A percentile compares a stretch with the other conserved stretches of the same genome.
These are phyloP conservation scores for Rugonectria rugulosa DNA, from an alignment of 2,329 filamentous ascomycete genomes.

Conservation along the genomic window DNA sequence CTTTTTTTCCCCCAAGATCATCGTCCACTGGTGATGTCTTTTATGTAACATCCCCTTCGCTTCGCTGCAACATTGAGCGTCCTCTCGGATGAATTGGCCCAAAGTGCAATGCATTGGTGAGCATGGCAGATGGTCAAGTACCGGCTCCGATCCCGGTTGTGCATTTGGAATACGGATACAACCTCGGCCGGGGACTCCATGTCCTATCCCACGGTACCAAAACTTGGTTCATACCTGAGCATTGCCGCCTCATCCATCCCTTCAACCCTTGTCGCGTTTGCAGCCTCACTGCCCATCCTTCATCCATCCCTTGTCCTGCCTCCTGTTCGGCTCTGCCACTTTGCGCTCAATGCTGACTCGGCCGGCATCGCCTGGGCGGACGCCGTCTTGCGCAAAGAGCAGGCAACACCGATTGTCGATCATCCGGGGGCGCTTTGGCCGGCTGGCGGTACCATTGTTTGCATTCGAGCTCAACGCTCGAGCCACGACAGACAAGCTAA, in stretches of 20 bases:
- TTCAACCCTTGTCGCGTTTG: background rate
- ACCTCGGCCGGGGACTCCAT: background rate
- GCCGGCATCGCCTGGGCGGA: conserved; percentile 4
- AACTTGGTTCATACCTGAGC: background rate
- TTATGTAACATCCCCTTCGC: conserved; percentile 1
- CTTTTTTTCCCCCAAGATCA: background rate
- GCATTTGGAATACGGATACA: conserved; percentile 13
- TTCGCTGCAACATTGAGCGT: conserved; percentile 8
- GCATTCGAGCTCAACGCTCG: conserved; percentile 22
- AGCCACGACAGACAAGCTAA: conserved; percentile 14
- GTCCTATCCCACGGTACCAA: background rate
- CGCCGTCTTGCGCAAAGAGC: conserved; percentile 6
- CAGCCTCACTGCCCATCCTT: conserved; percentile 7
- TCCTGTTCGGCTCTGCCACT: conserved; percentile 11
- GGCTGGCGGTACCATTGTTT: conserved; percentile 12
- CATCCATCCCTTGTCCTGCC: too few relatives aligned
- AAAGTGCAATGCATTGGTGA: too few relatives aligned
- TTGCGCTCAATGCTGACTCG: conserved; percentile 17
- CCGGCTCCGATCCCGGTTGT: conserved; percentile 14
- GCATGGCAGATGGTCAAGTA: conserved; percentile 3
- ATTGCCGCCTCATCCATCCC: conserved; percentile 9
- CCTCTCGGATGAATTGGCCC: conserved; percentile 4
- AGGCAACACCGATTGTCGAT: conserved; percentile 39
- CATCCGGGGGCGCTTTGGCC: conserved; percentile 36
- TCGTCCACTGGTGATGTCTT: background rate